Base-by-base conservation (phyloP, 441 rosid species). In the Jatropha podagrica region DNA sequence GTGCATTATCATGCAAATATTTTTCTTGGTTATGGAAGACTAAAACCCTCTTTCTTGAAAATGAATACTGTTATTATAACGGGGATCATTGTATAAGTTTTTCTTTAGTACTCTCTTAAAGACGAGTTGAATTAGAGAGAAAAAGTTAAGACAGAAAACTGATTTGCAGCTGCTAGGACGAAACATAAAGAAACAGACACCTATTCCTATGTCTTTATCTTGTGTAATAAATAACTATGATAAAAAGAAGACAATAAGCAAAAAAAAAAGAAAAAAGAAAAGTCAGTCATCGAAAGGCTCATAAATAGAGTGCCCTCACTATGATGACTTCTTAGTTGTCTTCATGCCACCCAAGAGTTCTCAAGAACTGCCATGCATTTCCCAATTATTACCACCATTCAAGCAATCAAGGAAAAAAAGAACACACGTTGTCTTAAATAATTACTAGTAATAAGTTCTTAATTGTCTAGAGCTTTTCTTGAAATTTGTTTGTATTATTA, bases 121-220 rank as follows among this genome's bases (percentile, higher is more conserved):
- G 17, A 52, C 13, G 17, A 52, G 7, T 52, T 52, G 15, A 4
- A 5, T 54, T 54, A 63, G 77, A 65, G 11, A 56, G 65, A 56
- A 52, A 64, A 46, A 74, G 64, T 56, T 65, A 74, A 55, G 52
- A 40, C 18, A 42, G 9, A 41, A 54, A 32, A 67, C 65, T 65
- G 65, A 42, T 64, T 54, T 54, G 58, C 9, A 7, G 40, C 70
- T 23, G 62, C 46, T 63, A 55, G 11, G 18, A 54, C 15, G 7
- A 66, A 64, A 41, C 54, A 18, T 37, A 44, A 41, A 20, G 54
- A 54, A 69, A 70, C 52, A 70, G 52, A 65, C 32, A 27, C 65
- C 60, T 60, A 68, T 61, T 48, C 18, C 69, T 66, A 70, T 69
- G 79, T 77, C 71, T 60, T 56, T 72, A 48, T 74, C 63, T 78